Percentiles rank a stretch among this genome's conserved stretches.
Conservation (phyloP, 139 green algal species). For the Mesostigma viride region DNA sequence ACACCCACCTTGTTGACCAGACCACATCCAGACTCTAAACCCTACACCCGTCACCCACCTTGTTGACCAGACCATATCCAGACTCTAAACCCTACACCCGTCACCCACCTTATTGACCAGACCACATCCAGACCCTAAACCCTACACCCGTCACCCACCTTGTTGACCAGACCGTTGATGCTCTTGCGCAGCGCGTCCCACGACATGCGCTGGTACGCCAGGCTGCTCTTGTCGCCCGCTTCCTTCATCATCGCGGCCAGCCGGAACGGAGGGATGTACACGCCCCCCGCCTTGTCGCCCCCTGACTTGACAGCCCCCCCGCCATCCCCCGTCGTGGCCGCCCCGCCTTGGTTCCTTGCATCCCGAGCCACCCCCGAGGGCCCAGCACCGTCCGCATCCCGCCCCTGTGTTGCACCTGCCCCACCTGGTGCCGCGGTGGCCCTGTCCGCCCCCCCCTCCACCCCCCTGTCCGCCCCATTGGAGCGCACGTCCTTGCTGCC, state of each 20-base stretch:
- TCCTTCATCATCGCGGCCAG: constrained; percentile 85
- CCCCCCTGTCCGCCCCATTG: background rate
- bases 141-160: constrained; percentile 42
- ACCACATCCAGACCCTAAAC: too few species aligned
- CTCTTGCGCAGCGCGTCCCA: constrained; percentile 84
- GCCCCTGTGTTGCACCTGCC: background rate
- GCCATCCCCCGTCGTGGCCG: background rate
- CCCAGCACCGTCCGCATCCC: background rate
- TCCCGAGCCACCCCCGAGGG: background rate
- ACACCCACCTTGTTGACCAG: too few species aligned
- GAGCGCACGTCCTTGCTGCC: constrained; percentile 1
- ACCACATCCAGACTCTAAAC: too few species aligned
- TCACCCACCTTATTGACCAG: constrained; percentile 87
- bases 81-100: too few species aligned
- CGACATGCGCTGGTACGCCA: constrained; percentile 70
- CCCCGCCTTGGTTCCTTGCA: constrained; percentile 3
- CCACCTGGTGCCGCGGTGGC: background rate
- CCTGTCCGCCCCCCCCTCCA: background rate
- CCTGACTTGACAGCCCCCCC: background rate
- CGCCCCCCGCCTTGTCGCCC: constrained; percentile 60
- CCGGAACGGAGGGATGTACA: constrained; percentile 96
- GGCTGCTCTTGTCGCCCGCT: constrained; percentile 42
- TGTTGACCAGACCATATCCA: too few species aligned
- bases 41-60: too few species aligned
- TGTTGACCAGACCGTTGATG: constrained; percentile 98